Evolutionary conservation across 129 eudicot species (phyloP).

Genomic region (sunflower (Helianthus annuus)): DNA sequence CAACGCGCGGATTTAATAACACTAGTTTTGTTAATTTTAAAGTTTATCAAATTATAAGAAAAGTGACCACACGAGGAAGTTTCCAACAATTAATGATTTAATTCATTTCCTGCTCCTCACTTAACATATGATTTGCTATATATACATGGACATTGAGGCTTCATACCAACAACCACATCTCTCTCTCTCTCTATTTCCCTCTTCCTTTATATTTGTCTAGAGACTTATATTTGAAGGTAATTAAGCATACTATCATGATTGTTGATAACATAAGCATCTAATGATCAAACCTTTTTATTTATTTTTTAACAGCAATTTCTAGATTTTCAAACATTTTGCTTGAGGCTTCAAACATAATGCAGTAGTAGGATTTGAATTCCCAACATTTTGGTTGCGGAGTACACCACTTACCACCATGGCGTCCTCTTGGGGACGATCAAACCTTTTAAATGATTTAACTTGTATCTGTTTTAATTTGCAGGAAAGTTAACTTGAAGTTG

Average conservation of each 20-base stretch:
- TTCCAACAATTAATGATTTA: neutral
- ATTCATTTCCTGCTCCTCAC: slow-evolving; percentile 4
- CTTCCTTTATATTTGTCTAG: neutral
- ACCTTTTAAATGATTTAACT: neutral
- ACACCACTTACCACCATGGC: no score
- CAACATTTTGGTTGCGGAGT: no score
- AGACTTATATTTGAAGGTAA: neutral
- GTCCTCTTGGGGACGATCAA: neutral
- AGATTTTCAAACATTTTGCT: no score
- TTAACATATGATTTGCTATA: slow-evolving; percentile 9
- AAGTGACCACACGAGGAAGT: neutral
- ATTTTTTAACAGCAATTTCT: no score
- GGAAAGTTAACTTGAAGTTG: neutral
- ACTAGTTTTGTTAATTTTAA: no score
- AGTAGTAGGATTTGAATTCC: no score
- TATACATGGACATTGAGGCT: slow-evolving; percentile 1
- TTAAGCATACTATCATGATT: neutral
- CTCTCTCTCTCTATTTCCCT: neutral
- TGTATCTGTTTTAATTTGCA: neutral
- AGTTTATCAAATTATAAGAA: no score
- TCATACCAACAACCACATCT: slow-evolving; percentile 6
- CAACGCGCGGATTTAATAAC: no score
- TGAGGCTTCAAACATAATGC: no score
- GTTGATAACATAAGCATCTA: neutral
- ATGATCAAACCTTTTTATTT: neutral